Percentiles rank a stretch among this genome's conserved stretches.
phyloP scores from a whole-genome alignment of 805 yeast genomes.

The Candida methanosorbosa region DNA sequence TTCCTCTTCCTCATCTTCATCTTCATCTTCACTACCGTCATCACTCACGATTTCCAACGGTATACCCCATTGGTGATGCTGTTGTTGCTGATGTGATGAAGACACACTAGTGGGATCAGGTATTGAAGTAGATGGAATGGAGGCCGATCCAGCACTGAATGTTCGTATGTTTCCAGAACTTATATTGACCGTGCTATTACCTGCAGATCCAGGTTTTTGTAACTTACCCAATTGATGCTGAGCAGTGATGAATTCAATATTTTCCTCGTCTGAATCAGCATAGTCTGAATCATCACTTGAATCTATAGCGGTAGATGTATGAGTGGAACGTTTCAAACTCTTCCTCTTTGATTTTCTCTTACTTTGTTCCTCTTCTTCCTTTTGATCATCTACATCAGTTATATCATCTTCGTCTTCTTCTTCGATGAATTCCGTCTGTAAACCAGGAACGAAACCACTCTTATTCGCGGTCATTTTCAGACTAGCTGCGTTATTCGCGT shows the following conservation, averaged over 20 bases:
- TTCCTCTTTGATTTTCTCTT: constrained; percentile 1
- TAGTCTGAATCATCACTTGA: constrained; percentile 14
- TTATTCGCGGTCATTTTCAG: constrained; percentile 6
- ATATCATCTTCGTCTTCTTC: constrained; percentile 13
- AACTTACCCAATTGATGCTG: constrained; percentile 16
- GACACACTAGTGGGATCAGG: background rate
- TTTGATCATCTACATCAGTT: constrained; percentile 11
- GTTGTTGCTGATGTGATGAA: background rate
- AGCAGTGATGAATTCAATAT: constrained; percentile 18
- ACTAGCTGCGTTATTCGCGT: background rate
- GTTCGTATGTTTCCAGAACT: too few species aligned
- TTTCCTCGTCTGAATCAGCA: constrained; percentile 24
- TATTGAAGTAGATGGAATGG: background rate
- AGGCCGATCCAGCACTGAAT: background rate
- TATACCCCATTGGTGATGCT: constrained; percentile 3
- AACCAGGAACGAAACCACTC: constrained; percentile 13
- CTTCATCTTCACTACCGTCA: constrained; percentile 6
- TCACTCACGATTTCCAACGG: constrained; percentile 10
- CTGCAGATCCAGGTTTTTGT: too few species aligned
- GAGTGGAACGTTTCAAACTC: background rate
- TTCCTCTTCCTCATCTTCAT: constrained; percentile 1
- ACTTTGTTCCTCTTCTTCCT: constrained; percentile 13
- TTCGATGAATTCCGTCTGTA: constrained; percentile 11
- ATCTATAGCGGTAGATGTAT: background rate
- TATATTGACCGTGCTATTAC: background rate